Evolutionary conservation across 2,329 filamentous ascomycete genomes (phyloP).

Genomic region (Aureobasidium sp.): DNA sequence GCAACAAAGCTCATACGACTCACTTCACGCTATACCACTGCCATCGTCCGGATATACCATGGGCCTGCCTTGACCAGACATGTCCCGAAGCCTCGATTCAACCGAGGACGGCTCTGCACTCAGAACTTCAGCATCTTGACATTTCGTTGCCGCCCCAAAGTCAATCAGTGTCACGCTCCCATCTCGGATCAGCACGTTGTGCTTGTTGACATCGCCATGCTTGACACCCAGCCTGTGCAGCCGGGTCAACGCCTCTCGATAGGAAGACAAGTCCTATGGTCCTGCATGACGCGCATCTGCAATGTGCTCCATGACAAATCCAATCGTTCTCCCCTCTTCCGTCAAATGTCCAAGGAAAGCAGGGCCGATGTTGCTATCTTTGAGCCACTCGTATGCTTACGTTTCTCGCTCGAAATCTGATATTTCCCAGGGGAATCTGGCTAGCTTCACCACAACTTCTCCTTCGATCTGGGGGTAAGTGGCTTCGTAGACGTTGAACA

Average conservation of each 20-base stretch:
- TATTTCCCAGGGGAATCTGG: constrained; percentile 32
- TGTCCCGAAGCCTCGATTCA: constrained; percentile 9
- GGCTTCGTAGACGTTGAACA: constrained; percentile 17
- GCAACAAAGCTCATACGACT: background rate
- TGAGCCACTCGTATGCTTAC: constrained; percentile 30
- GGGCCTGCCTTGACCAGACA: constrained; percentile 5
- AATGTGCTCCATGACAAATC: constrained; percentile 30
- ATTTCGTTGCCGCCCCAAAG: constrained; percentile 23
- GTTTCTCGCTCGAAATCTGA: constrained; percentile 30
- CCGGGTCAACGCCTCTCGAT: constrained; percentile 20
- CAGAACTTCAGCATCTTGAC: constrained; percentile 14
- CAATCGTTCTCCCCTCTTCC: constrained; percentile 32
- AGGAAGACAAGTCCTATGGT: constrained; percentile 23
- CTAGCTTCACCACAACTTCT: constrained; percentile 30
- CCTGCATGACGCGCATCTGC: constrained; percentile 21
- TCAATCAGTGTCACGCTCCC: constrained; percentile 24
- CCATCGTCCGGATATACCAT: background rate
- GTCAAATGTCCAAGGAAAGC: constrained; percentile 32
- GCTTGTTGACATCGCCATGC: constrained; percentile 32
- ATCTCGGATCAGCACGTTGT: constrained; percentile 30
- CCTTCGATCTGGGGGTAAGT: background rate
- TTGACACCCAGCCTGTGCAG: constrained; percentile 30
- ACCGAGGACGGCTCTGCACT: constrained; percentile 13
- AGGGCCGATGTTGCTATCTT: constrained; percentile 28
- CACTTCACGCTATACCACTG: background rate